Percentiles rank a stretch among this genome's conserved stretches.
Evolutionary conservation across 2,329 filamentous ascomycete genomes (phyloP).

Genomic region (Epichloe brachyelytri): DNA sequence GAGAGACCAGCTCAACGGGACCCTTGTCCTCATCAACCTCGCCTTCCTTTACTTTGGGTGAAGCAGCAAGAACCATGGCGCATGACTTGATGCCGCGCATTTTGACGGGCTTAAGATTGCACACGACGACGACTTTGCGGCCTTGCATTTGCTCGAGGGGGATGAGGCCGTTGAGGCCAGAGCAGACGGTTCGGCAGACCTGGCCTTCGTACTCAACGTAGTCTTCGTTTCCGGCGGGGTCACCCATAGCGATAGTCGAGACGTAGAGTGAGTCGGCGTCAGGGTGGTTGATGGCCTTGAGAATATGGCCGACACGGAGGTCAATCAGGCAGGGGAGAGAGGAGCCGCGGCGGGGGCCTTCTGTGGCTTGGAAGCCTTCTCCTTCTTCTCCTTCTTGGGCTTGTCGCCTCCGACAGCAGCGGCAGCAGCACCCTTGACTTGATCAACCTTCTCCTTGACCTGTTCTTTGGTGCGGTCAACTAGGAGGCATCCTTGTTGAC

Average conservation of each 20-base stretch:
- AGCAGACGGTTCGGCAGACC: slow-evolving; percentile 89
- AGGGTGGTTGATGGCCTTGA: slow-evolving; percentile 90
- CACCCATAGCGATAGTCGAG: slow-evolving; percentile 88
- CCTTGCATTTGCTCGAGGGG: slow-evolving; percentile 94
- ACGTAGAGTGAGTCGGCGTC: slow-evolving; percentile 95
- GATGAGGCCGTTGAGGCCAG: slow-evolving; percentile 83
- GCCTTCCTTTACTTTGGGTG: slow-evolving; percentile 68
- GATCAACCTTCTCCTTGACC: slow-evolving; percentile 41
- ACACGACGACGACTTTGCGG: slow-evolving; percentile 88
- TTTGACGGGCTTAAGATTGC: slow-evolving; percentile 97
- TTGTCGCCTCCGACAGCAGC: slow-evolving; percentile 25
- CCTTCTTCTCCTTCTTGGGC: slow-evolving; percentile 78
- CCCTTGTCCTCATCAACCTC: slow-evolving; percentile 76
- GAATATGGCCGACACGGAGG: slow-evolving; percentile 89
- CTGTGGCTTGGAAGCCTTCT: slow-evolving; percentile 67
- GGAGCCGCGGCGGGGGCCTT: slow-evolving; percentile 56
- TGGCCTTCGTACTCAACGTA: slow-evolving; percentile 86
- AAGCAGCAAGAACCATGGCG: slow-evolving; percentile 92
- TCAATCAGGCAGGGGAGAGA: slow-evolving; percentile 81
- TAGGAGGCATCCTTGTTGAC: slow-evolving; percentile 28
- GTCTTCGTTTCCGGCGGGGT: slow-evolving; percentile 67
- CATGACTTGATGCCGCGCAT: slow-evolving; percentile 77
- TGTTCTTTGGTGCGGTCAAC: slow-evolving; percentile 50
- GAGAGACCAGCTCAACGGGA: slow-evolving; percentile 82
- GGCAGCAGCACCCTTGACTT: slow-evolving; percentile 29